These are phyloP conservation scores for Patellaria atrata DNA, from an alignment of 495 filamentous ascomycete species.

Conservation along the genomic window DNA sequence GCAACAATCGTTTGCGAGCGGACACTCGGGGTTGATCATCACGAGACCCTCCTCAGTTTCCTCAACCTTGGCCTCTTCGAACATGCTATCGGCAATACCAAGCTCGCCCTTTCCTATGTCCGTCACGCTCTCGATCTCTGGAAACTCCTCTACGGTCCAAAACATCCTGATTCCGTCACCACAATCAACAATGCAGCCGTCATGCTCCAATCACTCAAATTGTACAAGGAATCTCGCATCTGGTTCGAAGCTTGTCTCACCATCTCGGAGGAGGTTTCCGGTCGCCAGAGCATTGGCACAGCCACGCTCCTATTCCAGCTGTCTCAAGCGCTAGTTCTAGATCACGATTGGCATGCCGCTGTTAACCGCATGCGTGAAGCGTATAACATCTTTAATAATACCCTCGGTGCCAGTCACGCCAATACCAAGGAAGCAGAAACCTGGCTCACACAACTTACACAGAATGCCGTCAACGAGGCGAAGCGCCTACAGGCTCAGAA, in stretches of 20 bases:
- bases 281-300: slow-evolving; percentile 74
- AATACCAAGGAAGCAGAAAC: slow-evolving; percentile 60
- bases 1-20: slow-evolving; percentile 91
- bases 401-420: slow-evolving; percentile 73
- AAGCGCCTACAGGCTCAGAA: slow-evolving; percentile 89
- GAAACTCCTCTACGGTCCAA: slow-evolving; percentile 89
- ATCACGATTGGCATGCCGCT: slow-evolving; percentile 79
- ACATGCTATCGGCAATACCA: slow-evolving; percentile 79
- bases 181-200: slow-evolving; percentile 98
- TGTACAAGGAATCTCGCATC: slow-evolving; percentile 77
- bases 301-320: slow-evolving; percentile 97
- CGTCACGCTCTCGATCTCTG: slow-evolving; percentile 88
- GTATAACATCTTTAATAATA: slow-evolving; percentile 79
- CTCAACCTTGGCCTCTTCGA: slow-evolving; percentile 93
- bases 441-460: slow-evolving; percentile 92
- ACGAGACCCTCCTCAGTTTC: slow-evolving; percentile 85
- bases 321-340: slow-evolving; percentile 83
- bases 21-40: slow-evolving; percentile 83
- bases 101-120: slow-evolving; percentile 66
- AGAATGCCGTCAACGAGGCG: slow-evolving; percentile 82
- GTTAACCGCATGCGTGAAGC: slow-evolving; percentile 88
- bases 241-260: slow-evolving; percentile 92
- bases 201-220: slow-evolving; percentile 89
- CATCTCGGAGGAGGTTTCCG: slow-evolving; percentile 76
- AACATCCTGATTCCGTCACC: slow-evolving; percentile 95